Evolutionary conservation across 805 yeast species (phyloP), one percentile per base, ranked within the genome.

Genomic region (Debaryomyces prosopidis): DNA sequence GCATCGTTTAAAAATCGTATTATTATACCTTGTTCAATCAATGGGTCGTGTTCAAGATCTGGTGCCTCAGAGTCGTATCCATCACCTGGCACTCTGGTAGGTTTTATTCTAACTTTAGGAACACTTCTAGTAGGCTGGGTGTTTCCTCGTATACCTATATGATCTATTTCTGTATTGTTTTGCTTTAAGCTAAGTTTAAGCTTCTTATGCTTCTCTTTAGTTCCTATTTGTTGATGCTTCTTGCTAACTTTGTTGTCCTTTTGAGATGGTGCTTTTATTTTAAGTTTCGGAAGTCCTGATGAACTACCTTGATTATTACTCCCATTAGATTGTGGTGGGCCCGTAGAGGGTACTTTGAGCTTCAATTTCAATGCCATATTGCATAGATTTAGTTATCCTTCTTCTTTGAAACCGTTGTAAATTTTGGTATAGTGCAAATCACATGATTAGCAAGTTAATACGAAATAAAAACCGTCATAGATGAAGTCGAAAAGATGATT

Each of bases 21-120:
- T 1, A 90, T 74, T 1, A 94, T 75, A 0, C 94, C 96, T 52
- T 89, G 96, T 59, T 94, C 98, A 7, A 89, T 71, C 49, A 89
- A 68, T 1, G 99, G 98, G 59, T 94, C 97, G 48, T 90, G 97
- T 61, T 94, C 99, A 19, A 89, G 72, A 53, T 92, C 98, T 0
- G 97, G 96, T 15, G 96, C 97, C 57, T 92, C 98, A 2, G 96
- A 86, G 60, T 92, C 99, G 64, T 92, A 92, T 1, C 98, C 98
- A 55, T 92, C 97, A 4, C 96, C 96, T 0, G 96, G 94, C 3
- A 85, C 75, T 54, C 96, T 73, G 0, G 80, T 75, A 1, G 84
- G 84, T 49, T 79, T 80, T 32, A 80, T 72, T 49, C 81, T 63
- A 20, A 79, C 76, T 27, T 75, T 68, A 3, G 82, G 81, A 2